These are phyloP conservation scores for Botrytis elliptica DNA, from an alignment of 2,329 filamentous ascomycete genomes.

Conservation along the genomic window DNA sequence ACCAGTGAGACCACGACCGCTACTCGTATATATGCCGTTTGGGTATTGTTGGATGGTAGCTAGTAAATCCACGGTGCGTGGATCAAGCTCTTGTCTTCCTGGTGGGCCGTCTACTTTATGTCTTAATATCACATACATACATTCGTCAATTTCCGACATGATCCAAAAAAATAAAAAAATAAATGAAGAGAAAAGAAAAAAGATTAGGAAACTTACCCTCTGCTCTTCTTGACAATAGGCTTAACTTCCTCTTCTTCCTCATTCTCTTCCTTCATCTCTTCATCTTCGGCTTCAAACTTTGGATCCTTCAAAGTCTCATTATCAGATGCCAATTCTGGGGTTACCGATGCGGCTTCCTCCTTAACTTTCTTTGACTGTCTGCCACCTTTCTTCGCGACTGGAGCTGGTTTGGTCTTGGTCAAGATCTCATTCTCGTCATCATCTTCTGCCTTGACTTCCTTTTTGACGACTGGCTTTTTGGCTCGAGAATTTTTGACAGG, in stretches of 20 bases:
- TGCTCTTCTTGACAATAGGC: not conserved
- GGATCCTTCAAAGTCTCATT: not conserved
- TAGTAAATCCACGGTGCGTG: not conserved
- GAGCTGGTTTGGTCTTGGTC: slow-evolving; percentile 7
- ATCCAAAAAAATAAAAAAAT: no score
- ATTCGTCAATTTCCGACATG: not conserved
- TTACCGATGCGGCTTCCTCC: not conserved
- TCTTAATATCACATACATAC: not conserved
- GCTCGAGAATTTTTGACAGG: not conserved
- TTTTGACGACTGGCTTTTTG: slow-evolving; percentile 5
- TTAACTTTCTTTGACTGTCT: slow-evolving; percentile 9
- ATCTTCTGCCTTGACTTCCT: slow-evolving; percentile 6
- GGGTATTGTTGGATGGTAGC: not conserved
- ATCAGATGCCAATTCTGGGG: not conserved
- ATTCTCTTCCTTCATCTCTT: not conserved
- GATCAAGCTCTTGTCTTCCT: not conserved
- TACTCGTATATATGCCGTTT: not conserved
- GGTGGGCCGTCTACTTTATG: not conserved
- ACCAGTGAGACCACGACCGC: not conserved
- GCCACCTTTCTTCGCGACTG: not conserved
- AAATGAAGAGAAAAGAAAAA: no score
- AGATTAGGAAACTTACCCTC: not conserved
- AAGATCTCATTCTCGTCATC: slow-evolving; percentile 15
- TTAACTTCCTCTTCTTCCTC: not conserved
- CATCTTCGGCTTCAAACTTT: not conserved